A percentile compares a stretch with the other conserved stretches of the same genome.
These are phyloP conservation scores for Biscogniauxia marginata DNA, from an alignment of 2,329 filamentous ascomycete species.

Conservation along the genomic window DNA sequence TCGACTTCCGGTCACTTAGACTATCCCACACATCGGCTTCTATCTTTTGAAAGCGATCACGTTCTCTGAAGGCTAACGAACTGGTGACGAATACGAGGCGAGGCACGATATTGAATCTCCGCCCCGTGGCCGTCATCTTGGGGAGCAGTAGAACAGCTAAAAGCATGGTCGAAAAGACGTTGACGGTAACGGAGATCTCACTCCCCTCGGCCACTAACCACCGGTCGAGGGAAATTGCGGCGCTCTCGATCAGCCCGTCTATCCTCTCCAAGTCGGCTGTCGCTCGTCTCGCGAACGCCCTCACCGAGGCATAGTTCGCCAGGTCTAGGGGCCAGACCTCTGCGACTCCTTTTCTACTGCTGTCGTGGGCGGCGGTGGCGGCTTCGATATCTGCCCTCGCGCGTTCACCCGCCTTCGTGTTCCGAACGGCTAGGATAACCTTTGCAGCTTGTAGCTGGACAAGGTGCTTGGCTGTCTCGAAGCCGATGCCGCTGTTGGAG, in stretches of 20 bases:
- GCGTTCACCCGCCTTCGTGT: constrained; percentile 24
- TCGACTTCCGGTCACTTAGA: background rate
- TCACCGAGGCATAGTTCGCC: constrained; percentile 34
- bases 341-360: constrained; percentile 17
- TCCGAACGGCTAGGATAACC: constrained; percentile 33
- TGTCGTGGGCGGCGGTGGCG: background rate
- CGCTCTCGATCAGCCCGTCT: constrained; percentile 36
- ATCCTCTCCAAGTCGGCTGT: constrained; percentile 31
- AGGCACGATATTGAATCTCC: background rate
- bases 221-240: constrained; percentile 32
- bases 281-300: constrained; percentile 33
- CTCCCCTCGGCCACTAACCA: constrained; percentile 35
- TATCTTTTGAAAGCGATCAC: background rate
- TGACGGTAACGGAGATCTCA: constrained; percentile 45
- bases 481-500: constrained; percentile 32
- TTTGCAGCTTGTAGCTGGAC: constrained; percentile 25
- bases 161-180: constrained; percentile 47
- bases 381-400: background rate
- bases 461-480: constrained; percentile 33
- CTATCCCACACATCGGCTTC: background rate
- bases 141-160: constrained; percentile 46
- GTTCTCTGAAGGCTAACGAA: background rate
- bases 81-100: background rate
- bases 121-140: constrained; percentile 36
- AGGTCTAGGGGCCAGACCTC: constrained; percentile 43